Base-by-base conservation (phyloP, 2,329 filamentous ascomycete species). In the Phyllosticta paracitricarpa region DNA sequence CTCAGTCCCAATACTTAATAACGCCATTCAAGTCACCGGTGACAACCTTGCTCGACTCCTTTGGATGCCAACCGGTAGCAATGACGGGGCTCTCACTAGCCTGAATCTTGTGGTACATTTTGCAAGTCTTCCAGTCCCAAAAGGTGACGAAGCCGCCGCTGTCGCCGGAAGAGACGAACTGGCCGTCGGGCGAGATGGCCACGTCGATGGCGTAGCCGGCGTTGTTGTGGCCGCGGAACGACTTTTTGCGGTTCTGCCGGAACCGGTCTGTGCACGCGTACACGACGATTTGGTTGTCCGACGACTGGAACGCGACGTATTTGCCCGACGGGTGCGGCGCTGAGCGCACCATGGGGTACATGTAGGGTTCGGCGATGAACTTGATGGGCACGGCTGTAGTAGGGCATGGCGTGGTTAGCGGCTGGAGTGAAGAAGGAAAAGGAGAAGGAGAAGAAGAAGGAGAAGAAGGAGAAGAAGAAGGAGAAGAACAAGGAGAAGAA, bases 71-170 rank as follows among this genome's bases (percentile, higher is more conserved):
- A 72, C 89, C 89, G 62, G 94, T 84, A 66, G 88, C 89, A n/a
- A 91, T 90, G 60, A 97, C 82, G 4, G 92, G 85, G 59, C 88
- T 84, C 60, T 91, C 91, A 63, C 89, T 86, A 25, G 91, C 92
- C 76, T 89, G 84, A 66, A 99, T 85, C 81, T 97, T 97, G 77
- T 96, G 91, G 76, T 91, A 96, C 91, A 99, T 93, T 78, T 97
- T 97, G 75, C 93, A 96, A 51, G 91, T 97, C 83, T 99, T 99
- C 90, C 92, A 99, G 76, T 97, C 94, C 91, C 92, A 99, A 77
- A 97, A 97, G 76, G 89, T 96, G 56, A 96, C 85, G 69, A 84
- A 97, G 40, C 95, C 94, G 17, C 84, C 91, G 58, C 85, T 89
- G 74, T 99, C 94, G 64, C 94, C 94, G 19, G 84, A 89, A 22